A percentile compares a stretch with the other conserved stretches of the same genome.
These are phyloP conservation scores for Monascus purpureus DNA, from an alignment of 495 filamentous ascomycete genomes.

Conservation along the genomic window DNA sequence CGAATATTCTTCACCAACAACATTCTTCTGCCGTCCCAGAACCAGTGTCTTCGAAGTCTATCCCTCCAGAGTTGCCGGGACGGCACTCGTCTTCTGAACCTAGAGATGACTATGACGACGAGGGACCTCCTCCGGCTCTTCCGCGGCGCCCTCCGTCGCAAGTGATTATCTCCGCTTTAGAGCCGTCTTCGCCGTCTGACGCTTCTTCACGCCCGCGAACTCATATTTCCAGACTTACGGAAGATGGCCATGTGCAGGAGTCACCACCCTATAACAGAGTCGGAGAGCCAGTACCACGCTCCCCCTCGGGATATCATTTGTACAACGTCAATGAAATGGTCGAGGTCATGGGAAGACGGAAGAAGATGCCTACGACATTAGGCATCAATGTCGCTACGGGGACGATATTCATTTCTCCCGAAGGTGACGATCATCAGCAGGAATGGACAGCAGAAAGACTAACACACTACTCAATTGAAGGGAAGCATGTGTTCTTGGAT, in stretches of 20 bases:
- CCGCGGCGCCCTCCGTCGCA: conserved; percentile 54
- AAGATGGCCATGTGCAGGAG: conserved; percentile 27
- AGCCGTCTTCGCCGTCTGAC: conserved; percentile 36
- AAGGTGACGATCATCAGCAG: conserved; percentile 72
- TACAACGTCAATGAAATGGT: conserved; percentile 97
- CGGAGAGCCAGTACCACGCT: conserved; percentile 31
- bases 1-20: conserved; percentile 52
- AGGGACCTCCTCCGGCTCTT: conserved; percentile 47
- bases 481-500: conserved; percentile 95
- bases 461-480: conserved; percentile 89
- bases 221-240: conserved; percentile 7
- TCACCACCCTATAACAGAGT: conserved; percentile 47
- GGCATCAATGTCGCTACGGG: conserved; percentile 80
- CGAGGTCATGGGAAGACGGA: conserved; percentile 83
- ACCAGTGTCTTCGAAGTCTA: conserved; percentile 18
- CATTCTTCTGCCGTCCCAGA: conserved; percentile 14
- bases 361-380: conserved; percentile 92
- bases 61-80: conserved; percentile 25
- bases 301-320: conserved; percentile 71
- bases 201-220: conserved; percentile 15
- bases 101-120: conserved; percentile 42
- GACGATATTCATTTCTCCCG: conserved; percentile 80
- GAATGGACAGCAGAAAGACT: conserved; percentile 93
- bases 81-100: conserved; percentile 29
- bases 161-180: conserved; percentile 30